phyloP scores from a whole-genome alignment of 2,329 filamentous ascomycete genomes.

The Daldinia eschscholtzii region DNA sequence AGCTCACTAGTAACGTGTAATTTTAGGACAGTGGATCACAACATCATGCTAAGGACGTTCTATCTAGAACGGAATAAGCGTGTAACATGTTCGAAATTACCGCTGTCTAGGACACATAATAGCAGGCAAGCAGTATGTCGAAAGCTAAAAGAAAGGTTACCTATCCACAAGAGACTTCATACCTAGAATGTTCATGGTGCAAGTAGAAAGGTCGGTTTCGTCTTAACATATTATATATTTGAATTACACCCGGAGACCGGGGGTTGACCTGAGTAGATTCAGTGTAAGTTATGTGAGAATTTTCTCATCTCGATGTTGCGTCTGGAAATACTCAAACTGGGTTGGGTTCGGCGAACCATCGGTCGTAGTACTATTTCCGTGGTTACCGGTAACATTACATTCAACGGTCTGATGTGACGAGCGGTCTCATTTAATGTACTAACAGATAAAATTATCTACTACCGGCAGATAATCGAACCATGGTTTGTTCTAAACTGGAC shows the following conservation, averaged over 20 bases:
- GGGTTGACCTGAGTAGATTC: too few relatives aligned
- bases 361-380: slow-evolving; percentile 38
- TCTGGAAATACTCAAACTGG: not conserved
- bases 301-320: not conserved
- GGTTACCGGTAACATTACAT: slow-evolving; percentile 19
- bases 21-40: not conserved
- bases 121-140: not conserved
- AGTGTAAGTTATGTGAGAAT: not conserved
- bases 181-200: not conserved
- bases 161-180: too few relatives aligned
- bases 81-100: not conserved
- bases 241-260: not conserved
- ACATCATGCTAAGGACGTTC: not conserved
- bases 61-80: not conserved
- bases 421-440: not conserved
- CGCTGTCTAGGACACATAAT: not conserved
- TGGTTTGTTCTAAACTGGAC: not conserved
- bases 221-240: not conserved
- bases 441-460: not conserved
- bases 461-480: slow-evolving; percentile 16
- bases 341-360: slow-evolving; percentile 4
- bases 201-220: not conserved
- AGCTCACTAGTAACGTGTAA: not conserved
- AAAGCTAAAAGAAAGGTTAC: not conserved
- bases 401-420: slow-evolving; percentile 6